Conservation (phyloP, 1,284 basidiomycete genomes). For the Vanrija pseudolonga region DNA sequence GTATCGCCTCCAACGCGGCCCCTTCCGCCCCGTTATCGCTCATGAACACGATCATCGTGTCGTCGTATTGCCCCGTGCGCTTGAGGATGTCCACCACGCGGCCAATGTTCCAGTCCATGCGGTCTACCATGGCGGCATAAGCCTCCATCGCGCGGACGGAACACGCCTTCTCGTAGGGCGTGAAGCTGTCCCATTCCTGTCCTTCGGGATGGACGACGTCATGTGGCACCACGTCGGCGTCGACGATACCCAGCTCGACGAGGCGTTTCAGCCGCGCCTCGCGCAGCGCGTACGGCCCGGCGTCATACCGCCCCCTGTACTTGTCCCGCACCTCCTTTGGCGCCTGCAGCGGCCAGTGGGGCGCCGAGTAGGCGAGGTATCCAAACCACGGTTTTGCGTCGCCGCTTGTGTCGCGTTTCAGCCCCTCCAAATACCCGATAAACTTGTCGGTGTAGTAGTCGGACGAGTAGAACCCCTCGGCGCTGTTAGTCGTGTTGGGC, state of each 20-base stretch:
- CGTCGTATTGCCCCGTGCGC: conserved; percentile 27
- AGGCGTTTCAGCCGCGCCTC: conserved; percentile 25
- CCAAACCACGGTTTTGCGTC: conserved; percentile 23
- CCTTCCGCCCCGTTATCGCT: conserved; percentile 46
- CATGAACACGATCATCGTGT: conserved; percentile 42
- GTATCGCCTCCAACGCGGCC: conserved; percentile 16
- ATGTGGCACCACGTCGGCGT: conserved; percentile 19
- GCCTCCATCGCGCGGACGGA: conserved; percentile 35
- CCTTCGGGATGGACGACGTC: conserved; percentile 10
- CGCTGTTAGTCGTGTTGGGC: background rate
- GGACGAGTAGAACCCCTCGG: conserved; percentile 28
- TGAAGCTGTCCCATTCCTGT: conserved; percentile 24
- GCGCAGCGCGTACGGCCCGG: conserved; percentile 34
- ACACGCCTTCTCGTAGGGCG: conserved; percentile 21
- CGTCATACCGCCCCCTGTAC: conserved; percentile 27
- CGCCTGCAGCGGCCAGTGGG: conserved; percentile 31
- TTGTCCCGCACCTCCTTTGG: conserved; percentile 23
- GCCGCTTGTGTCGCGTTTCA: conserved; percentile 14
- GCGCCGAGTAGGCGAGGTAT: conserved; percentile 23
- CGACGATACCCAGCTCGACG: conserved; percentile 28
- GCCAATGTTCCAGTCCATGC: conserved; percentile 39
- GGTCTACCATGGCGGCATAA: conserved; percentile 44
- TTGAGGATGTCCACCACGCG: conserved; percentile 25
- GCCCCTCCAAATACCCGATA: conserved; percentile 23
- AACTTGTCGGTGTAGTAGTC: conserved; percentile 27